phyloP scores from a whole-genome alignment of 306 rosid genomes.

The Begonia loranthoides region DNA sequence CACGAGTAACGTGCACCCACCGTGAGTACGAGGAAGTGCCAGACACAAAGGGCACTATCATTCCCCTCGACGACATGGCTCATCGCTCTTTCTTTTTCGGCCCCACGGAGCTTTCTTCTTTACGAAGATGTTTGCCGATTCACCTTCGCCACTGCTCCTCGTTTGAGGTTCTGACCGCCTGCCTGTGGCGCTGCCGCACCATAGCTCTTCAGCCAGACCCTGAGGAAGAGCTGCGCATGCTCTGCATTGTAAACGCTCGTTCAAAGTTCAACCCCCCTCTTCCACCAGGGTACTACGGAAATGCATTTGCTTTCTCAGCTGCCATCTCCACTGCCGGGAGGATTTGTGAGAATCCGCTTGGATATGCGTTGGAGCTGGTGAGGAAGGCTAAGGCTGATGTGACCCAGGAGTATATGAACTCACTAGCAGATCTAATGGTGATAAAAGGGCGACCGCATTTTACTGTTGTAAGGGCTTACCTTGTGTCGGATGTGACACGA shows the following conservation, averaged over 20 bases:
- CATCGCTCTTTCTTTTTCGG: constrained; percentile 11
- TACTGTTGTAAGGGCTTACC: background rate
- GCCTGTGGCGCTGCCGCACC: constrained; percentile 13
- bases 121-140: constrained; percentile 4
- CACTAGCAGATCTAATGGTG: constrained; percentile 25
- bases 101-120: constrained; percentile 2
- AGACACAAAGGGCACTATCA: background rate
- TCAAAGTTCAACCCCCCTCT: constrained; percentile 16
- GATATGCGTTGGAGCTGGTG: constrained; percentile 18
- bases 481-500: constrained; percentile 18
- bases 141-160: constrained; percentile 1
- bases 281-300: constrained; percentile 22
- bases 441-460: constrained; percentile 10
- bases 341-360: constrained; percentile 4
- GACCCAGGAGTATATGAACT: constrained; percentile 26
- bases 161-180: constrained; percentile 7
- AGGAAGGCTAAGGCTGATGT: constrained; percentile 11
- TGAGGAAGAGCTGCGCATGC: constrained; percentile 1
- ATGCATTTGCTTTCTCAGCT: constrained; percentile 4
- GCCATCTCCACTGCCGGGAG: background rate
- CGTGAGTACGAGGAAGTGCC: constrained; percentile 2
- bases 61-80: background rate
- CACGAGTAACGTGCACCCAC: constrained; percentile 4
- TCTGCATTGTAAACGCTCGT: background rate
- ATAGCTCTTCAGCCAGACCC: constrained; percentile 8